Percentiles rank a stretch among this genome's conserved stretches.
Conservation (phyloP, 1,139 yeast genomes). For the Candida sp. region DNA sequence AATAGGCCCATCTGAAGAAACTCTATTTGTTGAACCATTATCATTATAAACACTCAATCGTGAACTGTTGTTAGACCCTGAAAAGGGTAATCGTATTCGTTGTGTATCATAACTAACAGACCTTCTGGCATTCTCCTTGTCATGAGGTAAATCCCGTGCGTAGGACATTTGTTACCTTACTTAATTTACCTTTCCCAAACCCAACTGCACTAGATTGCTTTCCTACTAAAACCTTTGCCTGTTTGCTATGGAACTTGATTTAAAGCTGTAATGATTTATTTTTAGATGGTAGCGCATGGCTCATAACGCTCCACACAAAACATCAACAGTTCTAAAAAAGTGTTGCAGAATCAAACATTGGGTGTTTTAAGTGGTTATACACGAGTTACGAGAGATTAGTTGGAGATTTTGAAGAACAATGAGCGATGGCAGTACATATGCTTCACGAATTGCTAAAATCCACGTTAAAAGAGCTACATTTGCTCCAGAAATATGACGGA, state of each 20-base stretch:
- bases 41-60: constrained; percentile 4
- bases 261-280: background rate
- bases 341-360: background rate
- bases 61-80: constrained; percentile 4
- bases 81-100: constrained; percentile 17
- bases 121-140: constrained; percentile 14
- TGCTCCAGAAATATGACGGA: background rate
- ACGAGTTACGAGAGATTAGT: background rate
- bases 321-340: background rate
- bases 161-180: background rate
- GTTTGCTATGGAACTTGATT: background rate
- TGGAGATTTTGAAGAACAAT: background rate
- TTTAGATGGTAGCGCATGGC: background rate
- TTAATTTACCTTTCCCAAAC: background rate
- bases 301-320: background rate
- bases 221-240: background rate
- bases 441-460: background rate
- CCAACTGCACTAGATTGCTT: no score
- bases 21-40: constrained; percentile 5
- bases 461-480: background rate
- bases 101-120: constrained; percentile 30
- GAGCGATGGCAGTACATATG: background rate
- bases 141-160: background rate
- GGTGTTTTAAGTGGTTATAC: background rate
- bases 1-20: constrained; percentile 16